Evolutionary conservation across 192 early-diverging fungal species (phyloP), one percentile per base, ranked within the genome.

Genomic region (Backusella sp.): DNA sequence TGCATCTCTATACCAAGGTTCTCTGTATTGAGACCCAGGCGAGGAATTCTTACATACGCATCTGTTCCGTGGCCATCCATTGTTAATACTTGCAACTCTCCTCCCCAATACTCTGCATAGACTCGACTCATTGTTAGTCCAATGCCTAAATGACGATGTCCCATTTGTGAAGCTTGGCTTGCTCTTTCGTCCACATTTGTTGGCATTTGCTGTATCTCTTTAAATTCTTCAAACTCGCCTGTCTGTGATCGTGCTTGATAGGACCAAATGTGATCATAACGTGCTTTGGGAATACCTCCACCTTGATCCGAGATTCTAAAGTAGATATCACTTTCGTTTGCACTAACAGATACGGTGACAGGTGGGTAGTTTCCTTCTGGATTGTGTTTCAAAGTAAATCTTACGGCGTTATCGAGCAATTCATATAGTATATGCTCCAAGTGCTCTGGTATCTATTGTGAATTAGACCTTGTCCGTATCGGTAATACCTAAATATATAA

Each of bases 21-120:
- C 78, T 93, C 92, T 23, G 77, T 76, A 46, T 81, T 80, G 46
- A 90, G 94, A 28, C 93, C 94, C 62, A 93, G 82, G 14, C 90
- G 80, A 12, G 89, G 88, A 37, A 99, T 85, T 66, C 86, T 89
- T 23, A 97, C 90, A 80, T 97, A 99, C 1, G 92, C 93, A 83
- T 99, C 97, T 39, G 94, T 94, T 19, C 97, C 97, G 69, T 91
- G 94, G 2, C 95, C 96, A 52, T 94, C 90, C 92, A 97, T 90
- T 6, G 91, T 89, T 44, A 90, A 87, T 8, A 97, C 82, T 26
- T 88, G 89, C 30, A 99, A 85, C 26, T 87, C 87, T 6, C 97
- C 97, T 21, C 96, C 96, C 97, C 96, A 99, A 78, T 98, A 99
- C 80, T 96, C 93, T 6, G 94, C 92, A 83, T 97, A 99, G 23